Conservation (phyloP, 1,139 yeast genomes). For the Taiozyma sp. region DNA sequence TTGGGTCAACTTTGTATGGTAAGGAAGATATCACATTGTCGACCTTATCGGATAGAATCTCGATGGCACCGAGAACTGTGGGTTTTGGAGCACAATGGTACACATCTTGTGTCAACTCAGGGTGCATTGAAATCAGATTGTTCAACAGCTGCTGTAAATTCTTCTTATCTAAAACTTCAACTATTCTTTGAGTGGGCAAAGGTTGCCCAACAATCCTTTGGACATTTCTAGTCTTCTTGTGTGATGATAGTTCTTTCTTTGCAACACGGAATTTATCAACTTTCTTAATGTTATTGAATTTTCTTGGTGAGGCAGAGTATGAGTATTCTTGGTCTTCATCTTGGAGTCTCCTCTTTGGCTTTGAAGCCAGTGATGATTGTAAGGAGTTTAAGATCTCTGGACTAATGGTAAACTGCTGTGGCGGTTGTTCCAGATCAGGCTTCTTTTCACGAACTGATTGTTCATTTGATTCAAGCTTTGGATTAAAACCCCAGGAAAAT, state of each 20-base stretch:
- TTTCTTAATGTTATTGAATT: conserved; percentile 6
- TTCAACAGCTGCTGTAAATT: conserved; percentile 50
- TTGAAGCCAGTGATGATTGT: conserved; percentile 6
- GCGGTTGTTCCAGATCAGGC: background rate
- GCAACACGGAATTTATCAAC: conserved; percentile 13
- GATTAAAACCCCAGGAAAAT: conserved; percentile 18
- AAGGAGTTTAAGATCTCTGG: conserved; percentile 4
- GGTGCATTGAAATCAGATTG: conserved; percentile 52
- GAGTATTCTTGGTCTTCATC: conserved; percentile 14
- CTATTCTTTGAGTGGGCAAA: conserved; percentile 54
- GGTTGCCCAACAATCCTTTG: conserved; percentile 28
- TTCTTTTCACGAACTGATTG: background rate
- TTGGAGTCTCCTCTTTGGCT: conserved; percentile 16
- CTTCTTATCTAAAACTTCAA: conserved; percentile 61
- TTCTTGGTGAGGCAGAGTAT: conserved; percentile 5
- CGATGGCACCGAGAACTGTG: conserved; percentile 46
- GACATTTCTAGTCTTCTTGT: conserved; percentile 11
- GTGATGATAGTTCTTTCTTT: conserved; percentile 12
- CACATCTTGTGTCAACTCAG: conserved; percentile 55
- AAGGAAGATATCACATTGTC: conserved; percentile 43
- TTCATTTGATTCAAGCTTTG: conserved; percentile 7
- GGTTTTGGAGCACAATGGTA: conserved; percentile 55
- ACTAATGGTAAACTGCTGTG: background rate
- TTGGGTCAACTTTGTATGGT: conserved; percentile 72
- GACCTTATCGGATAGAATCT: conserved; percentile 44